These are phyloP conservation scores for Hymenoscyphus occultus DNA, from an alignment of 2,329 filamentous ascomycete species.

Conservation along the genomic window DNA sequence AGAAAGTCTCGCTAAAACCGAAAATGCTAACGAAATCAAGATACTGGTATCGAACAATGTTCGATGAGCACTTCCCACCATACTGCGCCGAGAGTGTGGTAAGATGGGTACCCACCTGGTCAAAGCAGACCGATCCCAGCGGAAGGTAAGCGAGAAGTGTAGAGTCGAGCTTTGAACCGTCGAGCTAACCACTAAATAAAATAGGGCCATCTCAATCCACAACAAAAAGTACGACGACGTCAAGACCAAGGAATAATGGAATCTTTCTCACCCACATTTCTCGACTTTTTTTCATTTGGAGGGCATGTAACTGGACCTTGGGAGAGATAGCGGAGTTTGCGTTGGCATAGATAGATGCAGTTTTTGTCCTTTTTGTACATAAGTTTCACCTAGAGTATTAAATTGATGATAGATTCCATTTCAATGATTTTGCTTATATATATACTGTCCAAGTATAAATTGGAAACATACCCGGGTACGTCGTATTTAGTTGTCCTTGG, in stretches of 20 bases:
- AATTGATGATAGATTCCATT: slow-evolving; percentile 1
- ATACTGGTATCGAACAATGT: slow-evolving; percentile 98
- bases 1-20: not conserved
- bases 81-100: slow-evolving; percentile 89
- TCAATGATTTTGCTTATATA: not conserved
- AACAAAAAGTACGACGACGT: slow-evolving; percentile 65
- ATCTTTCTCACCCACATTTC: not conserved
- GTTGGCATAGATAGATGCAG: not conserved
- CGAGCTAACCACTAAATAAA: slow-evolving; percentile 37
- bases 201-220: slow-evolving; percentile 73
- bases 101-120: slow-evolving; percentile 98
- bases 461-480: no score
- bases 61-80: slow-evolving; percentile 96
- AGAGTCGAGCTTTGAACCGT: not conserved
- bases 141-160: slow-evolving; percentile 47
- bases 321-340: not conserved
- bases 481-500: not conserved
- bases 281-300: not conserved
- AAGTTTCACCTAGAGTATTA: not conserved
- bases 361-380: not conserved
- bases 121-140: slow-evolving; percentile 90
- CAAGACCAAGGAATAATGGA: slow-evolving; percentile 12
- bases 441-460: not conserved
- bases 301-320: not conserved
- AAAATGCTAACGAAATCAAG: slow-evolving; percentile 39